A percentile compares a stretch with the other conserved stretches of the same genome.
phyloP scores from a whole-genome alignment of 2,329 filamentous ascomycete species.

The Fusarium setosum region DNA sequence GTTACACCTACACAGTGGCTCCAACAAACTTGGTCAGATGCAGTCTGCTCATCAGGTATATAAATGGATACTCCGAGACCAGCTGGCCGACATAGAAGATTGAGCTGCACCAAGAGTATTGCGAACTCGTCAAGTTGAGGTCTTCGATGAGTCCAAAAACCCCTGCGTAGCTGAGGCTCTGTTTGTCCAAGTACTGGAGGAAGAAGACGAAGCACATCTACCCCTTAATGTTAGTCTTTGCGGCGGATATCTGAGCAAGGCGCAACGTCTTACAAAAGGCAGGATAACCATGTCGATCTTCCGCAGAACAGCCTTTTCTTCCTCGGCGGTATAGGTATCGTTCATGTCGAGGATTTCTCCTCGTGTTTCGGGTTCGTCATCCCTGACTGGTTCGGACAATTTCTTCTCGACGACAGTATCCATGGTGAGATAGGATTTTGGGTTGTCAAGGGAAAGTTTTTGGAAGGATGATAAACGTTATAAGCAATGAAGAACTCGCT shows the following conservation, averaged over 20 bases:
- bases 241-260: neutral
- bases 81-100: slow-evolving; percentile 60
- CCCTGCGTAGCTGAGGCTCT: slow-evolving; percentile 60
- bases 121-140: slow-evolving; percentile 54
- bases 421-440: neutral
- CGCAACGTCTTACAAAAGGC: slow-evolving; percentile 39
- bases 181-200: slow-evolving; percentile 60
- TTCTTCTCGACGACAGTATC: slow-evolving; percentile 10
- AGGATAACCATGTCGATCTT: slow-evolving; percentile 49
- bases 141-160: slow-evolving; percentile 60
- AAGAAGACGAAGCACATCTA: slow-evolving; percentile 55
- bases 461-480: too few species aligned
- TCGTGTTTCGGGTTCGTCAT: slow-evolving; percentile 12
- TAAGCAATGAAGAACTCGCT: too few species aligned
- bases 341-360: slow-evolving; percentile 18
- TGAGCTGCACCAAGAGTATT: slow-evolving; percentile 62
- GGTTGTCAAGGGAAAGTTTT: too few species aligned
- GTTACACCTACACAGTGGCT: slow-evolving; percentile 52
- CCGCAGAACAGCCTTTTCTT: slow-evolving; percentile 45
- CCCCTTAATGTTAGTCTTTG: neutral
- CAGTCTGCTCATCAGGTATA: slow-evolving; percentile 62
- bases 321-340: slow-evolving; percentile 37
- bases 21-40: slow-evolving; percentile 63
- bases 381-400: neutral
- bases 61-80: slow-evolving; percentile 60